A percentile compares a stretch with the other conserved stretches of the same genome.
These are phyloP conservation scores for Digitaria exilis DNA, from an alignment of 202 grass and related monocot species.

Conservation along the genomic window DNA sequence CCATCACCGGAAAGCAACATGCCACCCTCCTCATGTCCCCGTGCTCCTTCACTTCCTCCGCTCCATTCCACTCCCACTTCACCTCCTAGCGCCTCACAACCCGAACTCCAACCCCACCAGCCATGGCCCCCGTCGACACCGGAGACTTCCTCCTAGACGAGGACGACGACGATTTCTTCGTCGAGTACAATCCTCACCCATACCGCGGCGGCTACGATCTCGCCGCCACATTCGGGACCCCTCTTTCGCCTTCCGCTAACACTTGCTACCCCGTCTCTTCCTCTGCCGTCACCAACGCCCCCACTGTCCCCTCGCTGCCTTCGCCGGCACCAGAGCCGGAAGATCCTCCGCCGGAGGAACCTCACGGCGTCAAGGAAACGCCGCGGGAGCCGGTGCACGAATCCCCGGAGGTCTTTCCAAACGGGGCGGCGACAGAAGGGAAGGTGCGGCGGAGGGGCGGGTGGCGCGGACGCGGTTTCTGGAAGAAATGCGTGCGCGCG, in stretches of 20 bases:
- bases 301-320: background rate
- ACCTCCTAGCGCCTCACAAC: background rate
- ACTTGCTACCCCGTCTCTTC: conserved; percentile 56
- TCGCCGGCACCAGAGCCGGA: background rate
- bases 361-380: background rate
- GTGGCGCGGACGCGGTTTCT: background rate
- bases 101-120: background rate
- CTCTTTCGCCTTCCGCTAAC: conserved; percentile 49
- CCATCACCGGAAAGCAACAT: conserved; percentile 14
- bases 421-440: background rate
- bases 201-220: conserved; percentile 64
- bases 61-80: background rate
- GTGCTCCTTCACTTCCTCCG: conserved; percentile 4
- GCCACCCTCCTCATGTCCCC: background rate
- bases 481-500: conserved; percentile 38
- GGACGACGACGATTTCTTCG: conserved; percentile 60
- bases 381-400: conserved; percentile 13
- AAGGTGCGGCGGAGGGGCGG: background rate
- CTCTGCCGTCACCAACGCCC: background rate
- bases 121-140: background rate
- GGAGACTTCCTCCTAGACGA: conserved; percentile 5
- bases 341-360: background rate
- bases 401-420: conserved; percentile 41
- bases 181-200: conserved; percentile 51
- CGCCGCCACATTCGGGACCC: conserved; percentile 38